Percentiles rank a stretch among this genome's conserved stretches.
phyloP scores from a whole-genome alignment of 192 early-diverging fungal genomes.

The Podila epicladia region DNA sequence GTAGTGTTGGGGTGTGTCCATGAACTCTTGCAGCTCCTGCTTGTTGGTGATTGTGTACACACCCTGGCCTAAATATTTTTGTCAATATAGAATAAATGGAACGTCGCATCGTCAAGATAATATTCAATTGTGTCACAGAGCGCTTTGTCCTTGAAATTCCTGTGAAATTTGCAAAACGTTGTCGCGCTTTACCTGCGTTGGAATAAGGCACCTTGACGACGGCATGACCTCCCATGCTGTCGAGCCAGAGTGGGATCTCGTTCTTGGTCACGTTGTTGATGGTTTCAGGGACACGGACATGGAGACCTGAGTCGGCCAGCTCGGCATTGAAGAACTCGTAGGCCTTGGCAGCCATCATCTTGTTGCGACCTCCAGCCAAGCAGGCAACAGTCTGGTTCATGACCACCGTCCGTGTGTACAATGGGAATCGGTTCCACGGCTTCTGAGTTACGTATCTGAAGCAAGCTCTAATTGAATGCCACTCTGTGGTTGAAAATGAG shows the following conservation, averaged over 20 bases:
- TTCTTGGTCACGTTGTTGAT: constrained; percentile 84
- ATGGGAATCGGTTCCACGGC: constrained; percentile 87
- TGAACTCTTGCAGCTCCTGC: constrained; percentile 76
- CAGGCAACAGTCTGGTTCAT: constrained; percentile 87
- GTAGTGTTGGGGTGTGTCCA: constrained; percentile 82
- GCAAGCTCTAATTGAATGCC: constrained; percentile 86
- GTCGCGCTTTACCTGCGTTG: constrained; percentile 69
- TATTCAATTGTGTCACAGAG: too few relatives aligned
- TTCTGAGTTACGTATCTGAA: constrained; percentile 91
- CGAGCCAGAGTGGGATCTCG: constrained; percentile 85
- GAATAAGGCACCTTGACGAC: constrained; percentile 87
- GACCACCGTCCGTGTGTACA: constrained; percentile 78
- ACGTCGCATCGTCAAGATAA: background rate
- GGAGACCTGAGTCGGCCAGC: constrained; percentile 72
- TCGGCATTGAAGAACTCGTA: constrained; percentile 90
- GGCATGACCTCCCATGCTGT: constrained; percentile 88
- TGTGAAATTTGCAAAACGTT: too few relatives aligned
- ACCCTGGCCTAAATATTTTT: constrained; percentile 69
- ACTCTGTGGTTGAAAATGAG: constrained; percentile 50
- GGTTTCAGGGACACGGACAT: constrained; percentile 82
- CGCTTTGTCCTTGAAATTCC: too few relatives aligned
- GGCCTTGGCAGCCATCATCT: constrained; percentile 89
- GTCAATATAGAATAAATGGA: background rate
- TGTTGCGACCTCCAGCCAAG: constrained; percentile 89
- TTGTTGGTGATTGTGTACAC: constrained; percentile 90